A percentile compares a stretch with the other conserved stretches of the same genome.
Conservation (phyloP, 495 filamentous ascomycete genomes). For the Hapsidospora chrysogenum region DNA sequence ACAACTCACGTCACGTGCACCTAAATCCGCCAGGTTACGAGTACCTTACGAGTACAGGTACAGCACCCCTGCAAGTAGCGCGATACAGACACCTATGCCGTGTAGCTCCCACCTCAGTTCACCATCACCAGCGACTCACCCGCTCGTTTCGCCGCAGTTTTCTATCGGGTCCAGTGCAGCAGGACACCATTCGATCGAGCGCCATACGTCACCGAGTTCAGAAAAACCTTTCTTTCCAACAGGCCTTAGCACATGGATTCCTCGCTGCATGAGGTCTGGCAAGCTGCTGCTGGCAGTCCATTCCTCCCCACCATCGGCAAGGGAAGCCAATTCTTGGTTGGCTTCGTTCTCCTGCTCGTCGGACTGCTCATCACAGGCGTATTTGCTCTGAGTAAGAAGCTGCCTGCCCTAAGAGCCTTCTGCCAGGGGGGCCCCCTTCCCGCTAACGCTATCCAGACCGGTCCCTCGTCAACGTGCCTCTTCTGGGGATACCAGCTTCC, state of each 20-base stretch:
- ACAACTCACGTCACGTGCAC: no score
- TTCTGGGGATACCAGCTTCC: conserved; percentile 78
- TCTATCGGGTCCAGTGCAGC: no score
- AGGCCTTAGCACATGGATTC: conserved; percentile 34
- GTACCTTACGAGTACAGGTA: no score
- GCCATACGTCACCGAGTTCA: no score
- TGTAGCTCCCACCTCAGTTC: no score
- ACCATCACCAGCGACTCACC: no score
- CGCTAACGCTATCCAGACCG: conserved; percentile 42
- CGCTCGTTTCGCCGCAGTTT: not conserved
- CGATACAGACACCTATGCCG: no score
- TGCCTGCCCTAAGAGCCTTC: no score
- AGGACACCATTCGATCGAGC: no score
- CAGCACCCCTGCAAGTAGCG: no score
- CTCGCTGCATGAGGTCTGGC: conserved; percentile 77
- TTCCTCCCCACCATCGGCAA: conserved; percentile 72
- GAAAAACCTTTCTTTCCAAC: not conserved
- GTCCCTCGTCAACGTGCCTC: conserved; percentile 55
- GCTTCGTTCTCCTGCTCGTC: conserved; percentile 55
- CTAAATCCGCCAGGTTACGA: no score
- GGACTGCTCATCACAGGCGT: conserved; percentile 50
- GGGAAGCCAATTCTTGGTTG: conserved; percentile 66
- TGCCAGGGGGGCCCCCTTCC: not conserved
- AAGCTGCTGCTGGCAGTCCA: conserved; percentile 67
- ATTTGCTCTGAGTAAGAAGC: conserved; percentile 64